Conservation (phyloP, 495 filamentous ascomycete species). For the Elasticomyces elasticus region DNA sequence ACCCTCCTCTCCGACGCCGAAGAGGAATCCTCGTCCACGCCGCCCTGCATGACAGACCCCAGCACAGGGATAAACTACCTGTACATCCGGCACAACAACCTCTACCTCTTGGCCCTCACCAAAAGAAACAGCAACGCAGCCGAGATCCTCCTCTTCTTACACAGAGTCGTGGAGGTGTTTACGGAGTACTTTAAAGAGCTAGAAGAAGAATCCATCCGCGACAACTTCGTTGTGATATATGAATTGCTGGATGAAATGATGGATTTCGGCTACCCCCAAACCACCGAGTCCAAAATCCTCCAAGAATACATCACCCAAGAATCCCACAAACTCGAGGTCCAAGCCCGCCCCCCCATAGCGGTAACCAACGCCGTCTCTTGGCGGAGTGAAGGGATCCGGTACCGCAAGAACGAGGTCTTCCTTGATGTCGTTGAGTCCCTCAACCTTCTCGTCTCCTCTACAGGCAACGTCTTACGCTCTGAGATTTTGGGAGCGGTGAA, state of each 20-base stretch:
- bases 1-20: conserved; percentile 95
- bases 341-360: conserved; percentile 97
- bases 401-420: conserved; percentile 99
- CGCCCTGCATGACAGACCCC: conserved; percentile 96
- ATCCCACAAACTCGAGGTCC: conserved; percentile 94
- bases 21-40: conserved; percentile 96
- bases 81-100: conserved; percentile 99
- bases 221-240: conserved; percentile 99
- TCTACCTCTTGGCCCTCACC: conserved; percentile 95
- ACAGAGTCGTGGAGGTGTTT: conserved; percentile 97
- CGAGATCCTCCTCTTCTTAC: conserved; percentile 95
- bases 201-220: conserved; percentile 97
- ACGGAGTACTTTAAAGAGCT: conserved; percentile 99
- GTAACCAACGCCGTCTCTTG: conserved; percentile 98
- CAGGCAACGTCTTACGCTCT: conserved; percentile 89
- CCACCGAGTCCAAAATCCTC: conserved; percentile 96
- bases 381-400: conserved; percentile 95
- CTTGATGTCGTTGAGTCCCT: conserved; percentile 94
- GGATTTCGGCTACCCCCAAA: conserved; percentile 99
- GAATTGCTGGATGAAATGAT: conserved; percentile 99
- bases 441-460: conserved; percentile 89
- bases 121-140: conserved; percentile 99
- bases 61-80: conserved; percentile 90
- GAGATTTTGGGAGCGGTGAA: conserved; percentile 97
- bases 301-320: conserved; percentile 99